Conservation (phyloP, 768 basidiomycete genomes). For the Agrocybe praecox region DNA sequence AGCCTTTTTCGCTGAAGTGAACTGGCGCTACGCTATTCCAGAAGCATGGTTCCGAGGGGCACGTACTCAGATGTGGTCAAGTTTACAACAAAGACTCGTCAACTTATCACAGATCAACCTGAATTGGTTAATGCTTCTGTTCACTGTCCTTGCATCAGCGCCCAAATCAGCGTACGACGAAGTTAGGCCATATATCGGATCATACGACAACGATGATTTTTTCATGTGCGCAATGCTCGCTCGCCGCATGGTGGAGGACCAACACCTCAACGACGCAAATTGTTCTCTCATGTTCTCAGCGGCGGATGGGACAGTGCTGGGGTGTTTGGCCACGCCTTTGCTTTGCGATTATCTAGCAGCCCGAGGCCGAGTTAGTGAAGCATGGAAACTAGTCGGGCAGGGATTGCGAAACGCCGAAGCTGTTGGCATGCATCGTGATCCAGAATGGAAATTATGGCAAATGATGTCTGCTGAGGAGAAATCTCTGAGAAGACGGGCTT, state of each 20-base stretch:
- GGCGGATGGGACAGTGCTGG: conserved; percentile 47
- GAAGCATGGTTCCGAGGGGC: conserved; percentile 48
- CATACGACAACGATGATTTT: conserved; percentile 25
- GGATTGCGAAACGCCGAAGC: conserved; percentile 41
- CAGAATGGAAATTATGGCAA: conserved; percentile 41
- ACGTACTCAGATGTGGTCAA: conserved; percentile 48
- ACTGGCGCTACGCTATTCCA: conserved; percentile 55
- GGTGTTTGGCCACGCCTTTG: conserved; percentile 47
- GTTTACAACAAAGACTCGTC: conserved; percentile 32
- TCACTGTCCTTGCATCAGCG: conserved; percentile 46
- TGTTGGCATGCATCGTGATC: conserved; percentile 47
- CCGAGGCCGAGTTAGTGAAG: conserved; percentile 50
- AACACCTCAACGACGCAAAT: conserved; percentile 36
- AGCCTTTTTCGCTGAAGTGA: conserved; percentile 45
- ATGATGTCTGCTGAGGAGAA: conserved; percentile 46
- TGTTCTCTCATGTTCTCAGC: conserved; percentile 38
- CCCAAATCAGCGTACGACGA: conserved; percentile 27
- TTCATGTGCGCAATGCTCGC: conserved; percentile 49
- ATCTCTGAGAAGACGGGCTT: conserved; percentile 40
- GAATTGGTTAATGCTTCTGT: conserved; percentile 54
- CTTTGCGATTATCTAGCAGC: conserved; percentile 48
- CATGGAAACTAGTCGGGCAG: conserved; percentile 47
- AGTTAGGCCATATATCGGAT: conserved; percentile 8
- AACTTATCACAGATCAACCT: conserved; percentile 43
- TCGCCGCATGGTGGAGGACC: conserved; percentile 47